phyloP scores from a whole-genome alignment of 495 filamentous ascomycete genomes.

The Corynascus novoguineensis region DNA sequence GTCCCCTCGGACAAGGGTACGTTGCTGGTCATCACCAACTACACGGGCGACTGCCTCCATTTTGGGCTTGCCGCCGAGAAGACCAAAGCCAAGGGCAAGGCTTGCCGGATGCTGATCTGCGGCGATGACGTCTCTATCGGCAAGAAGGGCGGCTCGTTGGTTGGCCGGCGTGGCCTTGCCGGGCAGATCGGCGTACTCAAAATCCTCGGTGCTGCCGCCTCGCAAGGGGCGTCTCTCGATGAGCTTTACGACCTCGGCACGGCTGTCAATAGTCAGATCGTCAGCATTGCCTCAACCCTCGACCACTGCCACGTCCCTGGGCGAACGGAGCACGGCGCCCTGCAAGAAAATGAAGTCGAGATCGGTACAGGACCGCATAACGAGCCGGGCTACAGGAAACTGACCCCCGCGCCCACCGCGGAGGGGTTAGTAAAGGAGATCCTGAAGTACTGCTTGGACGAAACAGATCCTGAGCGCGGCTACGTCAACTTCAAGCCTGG shows the following conservation, averaged over 20 bases:
- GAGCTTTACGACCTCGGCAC: slow-evolving; percentile 52
- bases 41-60: slow-evolving; percentile 61
- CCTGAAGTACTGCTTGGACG: slow-evolving; percentile 50
- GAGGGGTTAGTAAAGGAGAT: slow-evolving; percentile 51
- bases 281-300: slow-evolving; percentile 55
- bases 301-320: slow-evolving; percentile 63
- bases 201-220: slow-evolving; percentile 36
- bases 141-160: slow-evolving; percentile 47
- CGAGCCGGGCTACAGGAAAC: slow-evolving; percentile 53
- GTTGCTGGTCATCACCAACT: slow-evolving; percentile 61
- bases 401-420: slow-evolving; percentile 49
- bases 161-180: slow-evolving; percentile 54
- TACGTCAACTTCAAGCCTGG: slow-evolving; percentile 52
- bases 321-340: slow-evolving; percentile 48
- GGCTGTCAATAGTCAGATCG: slow-evolving; percentile 48
- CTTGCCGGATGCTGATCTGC: slow-evolving; percentile 52
- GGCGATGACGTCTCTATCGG: slow-evolving; percentile 59
- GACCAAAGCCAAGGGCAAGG: slow-evolving; percentile 50
- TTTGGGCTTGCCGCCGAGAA: slow-evolving; percentile 60
- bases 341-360: slow-evolving; percentile 46
- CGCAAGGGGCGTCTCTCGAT: slow-evolving; percentile 47
- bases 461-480: slow-evolving; percentile 49
- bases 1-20: slow-evolving; percentile 53
- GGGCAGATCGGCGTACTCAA: slow-evolving; percentile 46
- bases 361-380: slow-evolving; percentile 60